Conservation (phyloP, 148 eudicot genomes). For the Persicaria maculosa region DNA sequence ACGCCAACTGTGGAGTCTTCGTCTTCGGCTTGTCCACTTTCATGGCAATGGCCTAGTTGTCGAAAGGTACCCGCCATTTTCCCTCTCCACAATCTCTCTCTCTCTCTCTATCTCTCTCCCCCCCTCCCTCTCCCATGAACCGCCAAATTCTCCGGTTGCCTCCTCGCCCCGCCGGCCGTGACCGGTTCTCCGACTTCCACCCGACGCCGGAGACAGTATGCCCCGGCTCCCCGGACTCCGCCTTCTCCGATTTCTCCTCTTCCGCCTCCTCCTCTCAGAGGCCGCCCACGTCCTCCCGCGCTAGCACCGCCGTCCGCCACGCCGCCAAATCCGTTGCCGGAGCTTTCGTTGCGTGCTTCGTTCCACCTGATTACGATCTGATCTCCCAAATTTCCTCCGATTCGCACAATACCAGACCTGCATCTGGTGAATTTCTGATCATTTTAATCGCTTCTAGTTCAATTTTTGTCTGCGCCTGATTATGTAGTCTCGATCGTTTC, state of each 20-base stretch:
- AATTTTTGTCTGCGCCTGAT: not conserved
- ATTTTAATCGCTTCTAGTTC: not conserved
- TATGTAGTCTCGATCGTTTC: too few relatives aligned
- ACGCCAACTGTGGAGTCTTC: not conserved
- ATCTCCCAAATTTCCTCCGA: not conserved
- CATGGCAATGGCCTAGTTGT: not conserved
- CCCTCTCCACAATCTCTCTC: not conserved
- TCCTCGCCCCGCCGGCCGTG: conserved; percentile 6
- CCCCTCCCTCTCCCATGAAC: not conserved
- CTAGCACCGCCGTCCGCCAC: conserved; percentile 20
- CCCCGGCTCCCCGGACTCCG: conserved; percentile 18
- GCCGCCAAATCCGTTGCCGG: conserved; percentile 35
- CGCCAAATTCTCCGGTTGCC: not conserved
- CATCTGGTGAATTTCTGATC: not conserved
- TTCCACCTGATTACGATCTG: conserved; percentile 30
- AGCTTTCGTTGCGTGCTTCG: conserved; percentile 37
- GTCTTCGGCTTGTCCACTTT: not conserved
- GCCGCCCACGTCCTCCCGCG: conserved; percentile 13
- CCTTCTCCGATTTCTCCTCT: conserved; percentile 21
- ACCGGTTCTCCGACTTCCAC: not conserved
- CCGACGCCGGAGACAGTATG: not conserved
- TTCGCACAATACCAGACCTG: not conserved
- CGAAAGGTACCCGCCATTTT: not conserved
- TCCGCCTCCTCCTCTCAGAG: conserved; percentile 24
- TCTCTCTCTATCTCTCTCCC: not conserved